Evolutionary conservation across 2,329 filamentous ascomycete genomes (phyloP).

Genomic region (Fusarium buharicum): DNA sequence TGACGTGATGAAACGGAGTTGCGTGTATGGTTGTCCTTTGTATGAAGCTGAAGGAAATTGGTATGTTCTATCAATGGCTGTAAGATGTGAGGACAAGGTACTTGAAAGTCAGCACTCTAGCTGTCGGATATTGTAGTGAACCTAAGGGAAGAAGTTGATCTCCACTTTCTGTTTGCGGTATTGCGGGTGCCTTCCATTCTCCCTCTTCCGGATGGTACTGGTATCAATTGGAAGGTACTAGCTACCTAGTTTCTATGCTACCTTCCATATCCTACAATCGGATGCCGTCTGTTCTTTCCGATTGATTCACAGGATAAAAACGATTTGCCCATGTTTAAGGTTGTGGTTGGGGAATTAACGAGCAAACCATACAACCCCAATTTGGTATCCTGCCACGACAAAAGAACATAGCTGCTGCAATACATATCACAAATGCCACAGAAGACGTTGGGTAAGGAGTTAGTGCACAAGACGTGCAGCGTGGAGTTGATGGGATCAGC

Average conservation of each 20-base stretch:
- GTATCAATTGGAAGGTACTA: not conserved
- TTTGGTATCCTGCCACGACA: not conserved
- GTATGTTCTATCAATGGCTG: not conserved
- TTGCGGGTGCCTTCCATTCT: not conserved
- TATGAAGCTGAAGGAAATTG: not conserved
- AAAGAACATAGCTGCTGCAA: slow-evolving; percentile 6
- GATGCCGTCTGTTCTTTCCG: not conserved
- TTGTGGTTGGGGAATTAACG: not conserved
- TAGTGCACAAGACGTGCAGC: not conserved
- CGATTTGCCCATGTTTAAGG: slow-evolving; percentile 9
- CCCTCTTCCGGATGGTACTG: not conserved
- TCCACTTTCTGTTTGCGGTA: slow-evolving; percentile 28
- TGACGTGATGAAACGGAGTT: not conserved
- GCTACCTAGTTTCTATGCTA: too few relatives aligned
- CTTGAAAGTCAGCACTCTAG: too few relatives aligned
- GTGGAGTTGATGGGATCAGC: too few relatives aligned
- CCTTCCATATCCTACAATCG: not conserved
- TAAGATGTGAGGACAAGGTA: too few relatives aligned
- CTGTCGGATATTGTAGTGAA: too few relatives aligned
- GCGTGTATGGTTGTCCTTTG: too few relatives aligned
- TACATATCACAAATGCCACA: slow-evolving; percentile 8
- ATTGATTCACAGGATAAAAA: not conserved
- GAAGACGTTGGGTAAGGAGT: slow-evolving; percentile 1
- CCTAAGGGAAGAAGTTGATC: slow-evolving; percentile 1
- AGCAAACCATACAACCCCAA: not conserved